These are phyloP conservation scores for Penicillium sp. DNA, from an alignment of 2,329 filamentous ascomycete genomes.

Conservation along the genomic window DNA sequence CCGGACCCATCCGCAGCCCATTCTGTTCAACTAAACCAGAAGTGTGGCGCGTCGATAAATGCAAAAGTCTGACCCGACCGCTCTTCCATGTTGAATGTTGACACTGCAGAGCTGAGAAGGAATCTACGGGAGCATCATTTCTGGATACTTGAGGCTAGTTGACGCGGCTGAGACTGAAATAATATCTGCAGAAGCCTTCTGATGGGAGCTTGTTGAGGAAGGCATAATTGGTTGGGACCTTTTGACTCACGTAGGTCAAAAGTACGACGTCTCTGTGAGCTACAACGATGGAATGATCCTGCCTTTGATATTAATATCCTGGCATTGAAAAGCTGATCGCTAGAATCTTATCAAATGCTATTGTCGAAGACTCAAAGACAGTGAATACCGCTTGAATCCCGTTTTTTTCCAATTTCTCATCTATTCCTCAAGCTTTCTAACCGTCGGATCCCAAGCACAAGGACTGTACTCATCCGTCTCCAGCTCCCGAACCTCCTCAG, in stretches of 20 bases:
- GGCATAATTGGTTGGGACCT: no score
- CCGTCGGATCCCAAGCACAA: slow-evolving; percentile 55
- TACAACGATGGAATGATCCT: no score
- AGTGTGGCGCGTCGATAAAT: neutral
- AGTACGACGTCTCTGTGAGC: no score
- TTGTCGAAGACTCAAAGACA: neutral
- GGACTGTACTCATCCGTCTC: slow-evolving; percentile 55
- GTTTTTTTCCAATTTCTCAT: neutral
- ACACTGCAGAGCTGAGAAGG: neutral
- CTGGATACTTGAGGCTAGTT: neutral
- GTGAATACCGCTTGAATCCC: no score
- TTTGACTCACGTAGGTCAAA: no score
- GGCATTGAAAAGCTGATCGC: neutral
- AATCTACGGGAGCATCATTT: neutral
- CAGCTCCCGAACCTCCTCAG: slow-evolving; percentile 55
- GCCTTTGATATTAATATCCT: no score
- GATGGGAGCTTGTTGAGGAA: no score
- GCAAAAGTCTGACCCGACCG: neutral
- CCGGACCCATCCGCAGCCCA: neutral
- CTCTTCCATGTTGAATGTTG: neutral
- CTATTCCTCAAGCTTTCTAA: slow-evolving; percentile 13
- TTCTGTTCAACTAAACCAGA: neutral
- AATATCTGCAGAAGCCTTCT: neutral
- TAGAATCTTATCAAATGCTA: neutral
- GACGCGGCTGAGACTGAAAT: neutral